These are phyloP conservation scores for Porodaedalea pini DNA, from an alignment of 1,284 basidiomycete species.

Conservation along the genomic window DNA sequence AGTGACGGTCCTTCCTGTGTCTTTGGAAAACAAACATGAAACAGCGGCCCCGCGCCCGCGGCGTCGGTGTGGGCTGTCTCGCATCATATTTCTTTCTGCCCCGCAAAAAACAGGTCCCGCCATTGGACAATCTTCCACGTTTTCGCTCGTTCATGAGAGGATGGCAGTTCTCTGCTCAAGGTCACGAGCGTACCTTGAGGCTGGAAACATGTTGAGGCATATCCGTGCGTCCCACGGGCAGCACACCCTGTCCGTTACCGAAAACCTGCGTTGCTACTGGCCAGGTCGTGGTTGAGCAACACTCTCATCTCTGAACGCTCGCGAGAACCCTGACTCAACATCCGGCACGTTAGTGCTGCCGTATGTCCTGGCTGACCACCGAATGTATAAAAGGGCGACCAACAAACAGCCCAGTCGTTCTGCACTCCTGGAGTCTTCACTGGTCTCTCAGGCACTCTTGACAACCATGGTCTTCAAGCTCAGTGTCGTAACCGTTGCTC, in stretches of 20 bases:
- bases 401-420: not conserved
- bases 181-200: not conserved
- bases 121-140: not conserved
- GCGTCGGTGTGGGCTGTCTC: not conserved
- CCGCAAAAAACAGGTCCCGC: not conserved
- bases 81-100: not conserved
- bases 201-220: not conserved
- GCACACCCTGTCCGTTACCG: not conserved
- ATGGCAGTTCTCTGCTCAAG: too few relatives aligned
- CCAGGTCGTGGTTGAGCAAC: not conserved
- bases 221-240: not conserved
- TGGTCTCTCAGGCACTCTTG: not conserved
- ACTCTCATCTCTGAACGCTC: not conserved
- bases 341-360: not conserved
- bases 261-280: not conserved
- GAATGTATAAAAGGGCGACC: conserved; percentile 4
- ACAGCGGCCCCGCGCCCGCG: not conserved
- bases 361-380: not conserved
- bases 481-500: conserved; percentile 6
- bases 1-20: not conserved
- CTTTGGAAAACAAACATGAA: not conserved
- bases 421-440: conserved; percentile 12
- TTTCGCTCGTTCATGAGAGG: not conserved
- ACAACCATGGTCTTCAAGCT: conserved; percentile 18
- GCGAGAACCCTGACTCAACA: not conserved